Base-by-base conservation (phyloP, 139 green algal genomes). In the Pseudopediastrum boryanum region DNA sequence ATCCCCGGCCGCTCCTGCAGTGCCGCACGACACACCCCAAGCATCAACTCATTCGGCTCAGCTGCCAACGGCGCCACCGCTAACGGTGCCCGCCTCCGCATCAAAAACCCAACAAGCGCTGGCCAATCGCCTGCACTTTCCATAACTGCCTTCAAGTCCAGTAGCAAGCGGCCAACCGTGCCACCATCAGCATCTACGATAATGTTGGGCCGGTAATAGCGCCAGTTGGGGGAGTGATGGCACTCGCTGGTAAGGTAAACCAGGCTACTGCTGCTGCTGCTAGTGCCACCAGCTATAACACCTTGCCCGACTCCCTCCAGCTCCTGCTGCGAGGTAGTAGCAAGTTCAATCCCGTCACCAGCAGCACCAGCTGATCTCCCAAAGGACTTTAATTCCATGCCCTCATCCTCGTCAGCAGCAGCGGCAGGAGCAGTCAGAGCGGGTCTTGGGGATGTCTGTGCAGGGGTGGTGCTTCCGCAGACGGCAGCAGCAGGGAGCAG, bases 1-100 rank as follows among this genome's bases (percentile, higher is more conserved):
- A 84, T 72, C 16, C 59, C 54, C 31, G 75, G 52, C 12, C 75
- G 80, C 75, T 88, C 83, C 59, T 83, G 74, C 25, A 88, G 74
- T 38, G 75, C 61, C 51, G 74, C 38, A 10, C 68, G 59, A 1
- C 69, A 51, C 23, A 83, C 73, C 52, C 64, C 35, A 35, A 87
- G 67, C 29, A 88, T 67, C 68, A 88, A 75, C 36, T 48, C 36
- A 62, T 76, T 58, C 25, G 83, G 79, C 12, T 54, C 3, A 19
- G 36, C 46, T 36, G 54, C 44, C 4, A 59, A 29, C 39, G 51
- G 67, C 61, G 62, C 50, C 38, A 46, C 39, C 25, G 69, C 21
- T 35, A 41, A 35, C 62, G 51, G 31, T 1, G 52, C 43, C 19
- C 68, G 71, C 35, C 85, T 65, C 33, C 83, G 79, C 73, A 82